Evolutionary conservation across 2,329 filamentous ascomycete genomes (phyloP), one percentile per base, ranked within the genome.

Genomic region (Colletotrichum paranaense): DNA sequence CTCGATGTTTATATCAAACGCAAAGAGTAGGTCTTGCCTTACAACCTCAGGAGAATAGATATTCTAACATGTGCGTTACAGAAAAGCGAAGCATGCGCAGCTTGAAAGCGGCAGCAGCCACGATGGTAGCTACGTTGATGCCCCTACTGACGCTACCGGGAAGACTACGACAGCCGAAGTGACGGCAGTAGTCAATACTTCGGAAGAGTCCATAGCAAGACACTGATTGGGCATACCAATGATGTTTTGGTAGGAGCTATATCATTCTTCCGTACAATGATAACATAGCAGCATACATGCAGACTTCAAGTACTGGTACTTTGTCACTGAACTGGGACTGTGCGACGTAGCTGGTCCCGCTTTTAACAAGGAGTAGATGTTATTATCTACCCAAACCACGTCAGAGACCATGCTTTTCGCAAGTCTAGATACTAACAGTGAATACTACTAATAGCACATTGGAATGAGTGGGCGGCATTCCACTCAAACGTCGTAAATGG

Each of bases 1-100:
- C 62, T 75, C 4, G 12, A 75, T 46, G 19, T 74, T 1, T 75
- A 75, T 62, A 75, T 75, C 46, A 75, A 75, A 35, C 70, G 73
- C 8, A 75, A 70, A 38, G 66, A 73, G 73, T 75, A 52, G 63
- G 73, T 64, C 4, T 28, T 9, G 0, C 3, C 32, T 14, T 9
- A 1, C 19, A 4, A 49, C 19, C 1, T 49, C 5, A 3, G 1
- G 5, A 2, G 5, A 16, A 24, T 6, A 4, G 3, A 19, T 24
- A 12, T 2, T 22, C 68, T 71, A 6, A 72, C 19, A 5, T 6
- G 2, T 16, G 4, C 4, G 6, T 11, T 32, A 35, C 9, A 72
- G 65, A 4, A 60, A 62, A 4, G 30, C 53, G 5, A 72, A 69
- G 4, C 65, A 68, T 14, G 55, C 65, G n/a, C 30, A 58, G 11